These are phyloP conservation scores for Paecilomyces sp. DNA, from an alignment of 2,329 filamentous ascomycete genomes.

Conservation along the genomic window DNA sequence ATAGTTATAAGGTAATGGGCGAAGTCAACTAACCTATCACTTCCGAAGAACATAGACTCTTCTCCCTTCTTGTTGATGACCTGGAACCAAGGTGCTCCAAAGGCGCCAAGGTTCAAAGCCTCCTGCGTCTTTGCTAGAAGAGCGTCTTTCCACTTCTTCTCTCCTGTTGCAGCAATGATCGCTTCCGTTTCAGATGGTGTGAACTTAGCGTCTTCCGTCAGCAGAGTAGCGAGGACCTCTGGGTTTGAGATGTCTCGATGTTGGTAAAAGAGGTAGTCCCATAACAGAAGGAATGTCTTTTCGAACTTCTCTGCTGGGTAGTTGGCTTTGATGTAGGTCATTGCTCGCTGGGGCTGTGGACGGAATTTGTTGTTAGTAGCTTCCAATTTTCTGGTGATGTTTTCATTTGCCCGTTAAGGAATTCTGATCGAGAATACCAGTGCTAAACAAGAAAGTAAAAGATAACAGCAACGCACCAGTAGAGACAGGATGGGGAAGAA, in stretches of 20 bases:
- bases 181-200: constrained; percentile 43
- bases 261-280: constrained; percentile 56
- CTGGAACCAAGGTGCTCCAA: constrained; percentile 71
- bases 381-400: not conserved
- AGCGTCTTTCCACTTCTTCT: constrained; percentile 45
- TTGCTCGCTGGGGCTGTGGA: constrained; percentile 55
- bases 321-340: constrained; percentile 59
- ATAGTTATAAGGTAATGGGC: not conserved
- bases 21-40: constrained; percentile 49
- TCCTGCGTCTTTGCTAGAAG: constrained; percentile 54
- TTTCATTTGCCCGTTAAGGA: not conserved
- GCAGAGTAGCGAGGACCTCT: constrained; percentile 41
- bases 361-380: constrained; percentile 16
- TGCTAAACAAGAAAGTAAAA: constrained; percentile 17
- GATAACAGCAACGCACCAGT: constrained; percentile 36
- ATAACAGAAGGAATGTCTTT: constrained; percentile 48
- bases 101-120: constrained; percentile 60
- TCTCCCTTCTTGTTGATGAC: constrained; percentile 52
- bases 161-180: constrained; percentile 49
- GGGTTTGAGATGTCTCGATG: constrained; percentile 55
- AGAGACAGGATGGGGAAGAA: constrained; percentile 52
- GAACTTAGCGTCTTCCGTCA: constrained; percentile 38
- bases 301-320: constrained; percentile 47
- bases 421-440: not conserved
- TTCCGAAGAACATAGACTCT: constrained; percentile 68